Evolutionary conservation across 352 stramenopile species (phyloP).

Genomic region (Phytophthora pisi): DNA sequence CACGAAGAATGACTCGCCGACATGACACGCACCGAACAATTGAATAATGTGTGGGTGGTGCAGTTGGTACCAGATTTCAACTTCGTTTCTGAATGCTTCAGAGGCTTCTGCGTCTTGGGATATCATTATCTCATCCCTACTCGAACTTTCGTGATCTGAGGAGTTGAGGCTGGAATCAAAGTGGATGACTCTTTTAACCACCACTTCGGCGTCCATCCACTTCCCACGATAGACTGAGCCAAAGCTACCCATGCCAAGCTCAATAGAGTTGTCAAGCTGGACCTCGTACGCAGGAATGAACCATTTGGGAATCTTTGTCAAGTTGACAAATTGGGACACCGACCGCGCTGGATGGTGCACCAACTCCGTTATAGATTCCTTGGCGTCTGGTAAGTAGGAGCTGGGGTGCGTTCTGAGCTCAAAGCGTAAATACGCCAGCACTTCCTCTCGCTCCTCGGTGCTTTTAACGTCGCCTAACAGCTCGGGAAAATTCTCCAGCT

Average conservation of each 20-base stretch:
- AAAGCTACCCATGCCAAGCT: neutral
- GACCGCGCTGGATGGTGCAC: neutral
- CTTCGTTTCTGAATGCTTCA: slow-evolving; percentile 9
- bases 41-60: slow-evolving; percentile 12
- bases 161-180: neutral
- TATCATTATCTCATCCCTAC: neutral
- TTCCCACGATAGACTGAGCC: neutral
- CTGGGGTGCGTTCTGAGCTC: neutral
- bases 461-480: neutral
- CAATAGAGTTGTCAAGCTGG: neutral
- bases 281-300: neutral
- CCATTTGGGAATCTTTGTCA: neutral
- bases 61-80: slow-evolving; percentile 17
- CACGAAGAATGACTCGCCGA: slow-evolving; percentile 11
- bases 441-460: neutral
- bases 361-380: neutral
- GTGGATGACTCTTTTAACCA: neutral
- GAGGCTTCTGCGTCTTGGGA: neutral
- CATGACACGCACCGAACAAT: slow-evolving; percentile 13
- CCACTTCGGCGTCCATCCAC: neutral
- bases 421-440: neutral
- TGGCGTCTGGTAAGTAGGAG: neutral
- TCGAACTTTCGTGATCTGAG: neutral
- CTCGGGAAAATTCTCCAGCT: neutral
- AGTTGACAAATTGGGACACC: neutral